These are phyloP conservation scores for Triticum turgidum DNA, from an alignment of 176 grass and related monocot species.

Conservation along the genomic window DNA sequence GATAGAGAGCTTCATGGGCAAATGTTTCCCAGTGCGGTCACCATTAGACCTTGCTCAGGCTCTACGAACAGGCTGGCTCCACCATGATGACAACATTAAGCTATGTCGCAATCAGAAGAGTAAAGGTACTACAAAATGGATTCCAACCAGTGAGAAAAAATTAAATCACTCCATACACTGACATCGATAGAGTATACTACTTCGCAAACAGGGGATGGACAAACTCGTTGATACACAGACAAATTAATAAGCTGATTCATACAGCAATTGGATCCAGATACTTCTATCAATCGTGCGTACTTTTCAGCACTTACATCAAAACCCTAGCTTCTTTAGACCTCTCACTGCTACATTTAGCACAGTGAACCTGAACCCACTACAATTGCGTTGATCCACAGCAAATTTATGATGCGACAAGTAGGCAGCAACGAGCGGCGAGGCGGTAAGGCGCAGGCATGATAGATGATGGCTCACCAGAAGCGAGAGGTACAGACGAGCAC, in stretches of 20 bases:
- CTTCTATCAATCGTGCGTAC: background rate
- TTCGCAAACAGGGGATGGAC: background rate
- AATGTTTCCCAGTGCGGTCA: background rate
- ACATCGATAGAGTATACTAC: background rate
- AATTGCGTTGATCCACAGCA: background rate
- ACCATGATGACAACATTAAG: background rate
- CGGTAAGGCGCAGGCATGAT: background rate
- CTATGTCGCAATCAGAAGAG: background rate
- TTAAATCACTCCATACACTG: background rate
- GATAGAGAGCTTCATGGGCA: background rate
- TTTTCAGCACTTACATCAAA: background rate
- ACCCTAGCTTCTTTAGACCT: background rate
- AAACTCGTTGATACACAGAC: background rate
- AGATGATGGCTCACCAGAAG: constrained; percentile 64
- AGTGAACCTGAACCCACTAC: background rate
- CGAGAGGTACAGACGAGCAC: constrained; percentile 93
- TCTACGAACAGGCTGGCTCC: background rate
- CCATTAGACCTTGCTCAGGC: background rate
- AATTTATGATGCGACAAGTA: background rate
- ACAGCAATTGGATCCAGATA: background rate
- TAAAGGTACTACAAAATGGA: background rate
- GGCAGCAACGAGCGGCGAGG: background rate
- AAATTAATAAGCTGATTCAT: background rate
- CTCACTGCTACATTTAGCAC: background rate
- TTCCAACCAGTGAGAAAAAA: background rate